A percentile compares a stretch with the other conserved stretches of the same genome.
These are phyloP conservation scores for Gossypium anomalum DNA, from an alignment of 345 rosid species.

Conservation along the genomic window DNA sequence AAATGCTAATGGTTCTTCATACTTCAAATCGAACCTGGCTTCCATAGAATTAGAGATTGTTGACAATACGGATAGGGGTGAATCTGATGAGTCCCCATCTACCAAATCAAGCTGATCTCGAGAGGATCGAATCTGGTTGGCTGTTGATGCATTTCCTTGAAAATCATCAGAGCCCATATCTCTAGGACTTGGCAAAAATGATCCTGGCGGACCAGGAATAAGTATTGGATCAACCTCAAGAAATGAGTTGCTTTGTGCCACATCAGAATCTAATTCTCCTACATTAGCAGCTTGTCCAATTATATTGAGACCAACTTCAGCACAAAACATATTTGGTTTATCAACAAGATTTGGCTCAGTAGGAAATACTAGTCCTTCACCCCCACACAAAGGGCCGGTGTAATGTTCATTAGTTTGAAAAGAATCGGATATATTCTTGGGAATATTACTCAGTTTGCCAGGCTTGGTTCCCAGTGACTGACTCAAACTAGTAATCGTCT, in stretches of 20 bases:
- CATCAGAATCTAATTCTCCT: conserved; percentile 41
- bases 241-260: conserved; percentile 46
- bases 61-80: conserved; percentile 72
- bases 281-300: conserved; percentile 30
- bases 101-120: conserved; percentile 58
- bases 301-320: conserved; percentile 37
- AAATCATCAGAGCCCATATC: conserved; percentile 83
- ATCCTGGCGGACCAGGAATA: conserved; percentile 97
- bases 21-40: conserved; percentile 33
- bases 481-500: conserved; percentile 20
- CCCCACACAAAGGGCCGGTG: conserved; percentile 25
- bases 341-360: conserved; percentile 33
- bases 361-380: conserved; percentile 23
- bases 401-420: background rate
- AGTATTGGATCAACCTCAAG: conserved; percentile 90
- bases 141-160: conserved; percentile 88
- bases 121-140: conserved; percentile 72
- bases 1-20: conserved; percentile 36
- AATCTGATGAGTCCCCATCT: conserved; percentile 73
- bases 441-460: conserved; percentile 25
- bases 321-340: conserved; percentile 34
- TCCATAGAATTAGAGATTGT: conserved; percentile 62
- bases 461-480: conserved; percentile 27
- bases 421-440: conserved; percentile 32
- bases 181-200: conserved; percentile 63